Evolutionary conservation across 441 rosid species (phyloP), one percentile per base, ranked within the genome.

Genomic region (Geranium incanum): DNA sequence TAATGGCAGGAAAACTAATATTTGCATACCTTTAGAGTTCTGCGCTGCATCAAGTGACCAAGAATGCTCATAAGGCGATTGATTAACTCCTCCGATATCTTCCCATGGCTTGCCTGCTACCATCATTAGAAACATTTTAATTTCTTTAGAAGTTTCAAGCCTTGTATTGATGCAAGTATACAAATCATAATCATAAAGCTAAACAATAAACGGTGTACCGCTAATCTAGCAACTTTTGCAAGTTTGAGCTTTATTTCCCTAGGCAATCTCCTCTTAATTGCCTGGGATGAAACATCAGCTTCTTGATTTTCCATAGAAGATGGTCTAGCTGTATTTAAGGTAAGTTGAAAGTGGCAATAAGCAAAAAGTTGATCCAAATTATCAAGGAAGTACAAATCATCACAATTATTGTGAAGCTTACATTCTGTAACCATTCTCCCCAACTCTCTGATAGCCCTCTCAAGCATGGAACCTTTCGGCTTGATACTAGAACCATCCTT

Each of bases 371-470:
- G 33, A 28, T 28, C 33, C 33, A 55, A 66, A 23, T 19, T 60
- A 60, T 6, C 65, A 19, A 6, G 8, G 21, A 15, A 66, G 60
- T 36, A 0, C 33, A 19, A 76, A 67, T 55, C 21, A 41, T 67
- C 28, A 15, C 37, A 73, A 39, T 69, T 74, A 76, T 38, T 43
- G 45, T 18, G 16, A 60, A 78, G 80, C 95, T 89, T 82, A 95
- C 99, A 90, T 79, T 92, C 95, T 7, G 90, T 88, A 80, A 91
- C 98, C 86, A 87, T 82, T 84, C 76, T 95, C 84, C 89, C 98
- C 78, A 95, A 79, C 76, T 95, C 99, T 82, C 90, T 84, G 68
- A 95, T 90, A 72, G 98, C 95, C 79, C 83, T 89, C 78, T 95
- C 99, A 57, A 95, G 91, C 78, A 77, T 70, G 8, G 93, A 81